A percentile compares a stretch with the other conserved stretches of the same genome.
phyloP scores from a whole-genome alignment of 352 stramenopile species.

The Phytophthora meadii region DNA sequence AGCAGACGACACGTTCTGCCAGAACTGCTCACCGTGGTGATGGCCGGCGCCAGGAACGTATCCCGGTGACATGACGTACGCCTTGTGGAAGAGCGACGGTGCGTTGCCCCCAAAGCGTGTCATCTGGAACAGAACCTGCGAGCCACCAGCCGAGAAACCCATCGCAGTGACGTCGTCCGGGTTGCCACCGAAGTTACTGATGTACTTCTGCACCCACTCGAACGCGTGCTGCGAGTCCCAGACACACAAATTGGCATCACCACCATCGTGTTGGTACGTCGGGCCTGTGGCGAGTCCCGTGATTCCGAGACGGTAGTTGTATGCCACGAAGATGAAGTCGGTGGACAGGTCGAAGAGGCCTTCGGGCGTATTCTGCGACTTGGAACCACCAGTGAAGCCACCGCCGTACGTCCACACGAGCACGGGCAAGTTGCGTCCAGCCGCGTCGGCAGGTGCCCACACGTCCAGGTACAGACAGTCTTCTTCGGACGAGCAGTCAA shows the following conservation, averaged over 20 bases:
- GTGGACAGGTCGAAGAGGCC: constrained; percentile 34
- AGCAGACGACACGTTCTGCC: constrained; percentile 31
- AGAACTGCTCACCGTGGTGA: constrained; percentile 35
- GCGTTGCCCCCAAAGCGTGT: constrained; percentile 35
- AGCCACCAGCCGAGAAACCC: constrained; percentile 39
- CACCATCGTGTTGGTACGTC: constrained; percentile 40
- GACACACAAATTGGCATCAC: constrained; percentile 28
- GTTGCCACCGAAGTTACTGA: constrained; percentile 48
- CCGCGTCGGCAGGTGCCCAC: constrained; percentile 31
- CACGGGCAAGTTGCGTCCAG: constrained; percentile 35
- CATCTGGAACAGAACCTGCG: constrained; percentile 36
- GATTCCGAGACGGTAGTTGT: constrained; percentile 49
- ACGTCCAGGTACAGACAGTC: constrained; percentile 51
- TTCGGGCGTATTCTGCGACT: constrained; percentile 25
- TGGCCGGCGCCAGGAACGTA: constrained; percentile 30
- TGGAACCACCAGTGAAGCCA: constrained; percentile 34
- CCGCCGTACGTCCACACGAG: constrained; percentile 48
- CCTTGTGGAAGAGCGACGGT: constrained; percentile 34
- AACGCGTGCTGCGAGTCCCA: constrained; percentile 42
- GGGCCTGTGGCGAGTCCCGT: constrained; percentile 28
- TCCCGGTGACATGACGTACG: constrained; percentile 34
- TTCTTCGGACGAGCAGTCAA: constrained; percentile 28
- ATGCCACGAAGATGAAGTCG: constrained; percentile 43
- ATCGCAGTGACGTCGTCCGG: constrained; percentile 43
- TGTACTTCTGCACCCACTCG: constrained; percentile 48